Evolutionary conservation across 768 basidiomycete species (phyloP).

Genomic region (Omphalotus guepiniiformis): DNA sequence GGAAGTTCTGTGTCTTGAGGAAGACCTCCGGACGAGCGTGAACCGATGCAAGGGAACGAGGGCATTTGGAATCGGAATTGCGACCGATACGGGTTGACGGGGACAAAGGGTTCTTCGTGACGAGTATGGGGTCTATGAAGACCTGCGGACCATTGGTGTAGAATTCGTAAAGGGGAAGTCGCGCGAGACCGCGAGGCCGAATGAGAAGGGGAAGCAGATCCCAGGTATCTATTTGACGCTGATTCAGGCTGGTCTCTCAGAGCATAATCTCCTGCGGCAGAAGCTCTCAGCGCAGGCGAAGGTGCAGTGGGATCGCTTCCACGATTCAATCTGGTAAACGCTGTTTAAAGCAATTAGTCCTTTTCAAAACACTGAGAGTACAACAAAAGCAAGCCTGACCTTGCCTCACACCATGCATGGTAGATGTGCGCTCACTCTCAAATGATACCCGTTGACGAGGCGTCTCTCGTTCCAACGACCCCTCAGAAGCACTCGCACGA

Average conservation of each 20-base stretch:
- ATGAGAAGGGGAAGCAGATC: slow-evolving; percentile 45
- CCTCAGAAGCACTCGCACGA: slow-evolving; percentile 28
- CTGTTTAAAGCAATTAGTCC: slow-evolving; percentile 12
- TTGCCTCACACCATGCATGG: slow-evolving; percentile 35
- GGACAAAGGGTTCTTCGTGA: slow-evolving; percentile 52
- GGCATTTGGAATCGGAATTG: slow-evolving; percentile 18
- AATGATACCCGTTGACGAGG: slow-evolving; percentile 51
- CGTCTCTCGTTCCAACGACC: slow-evolving; percentile 36
- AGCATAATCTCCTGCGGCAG: slow-evolving; percentile 3
- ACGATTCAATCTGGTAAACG: slow-evolving; percentile 25
- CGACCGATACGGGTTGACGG: slow-evolving; percentile 48
- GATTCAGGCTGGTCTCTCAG: slow-evolving; percentile 21
- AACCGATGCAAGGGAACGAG: no score
- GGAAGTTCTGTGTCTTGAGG: background rate
- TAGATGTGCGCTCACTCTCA: slow-evolving; percentile 46
- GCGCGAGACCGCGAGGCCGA: slow-evolving; percentile 50
- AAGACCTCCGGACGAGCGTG: no score
- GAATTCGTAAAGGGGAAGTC: slow-evolving; percentile 55
- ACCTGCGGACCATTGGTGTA: slow-evolving; percentile 48
- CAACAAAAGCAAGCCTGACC: slow-evolving; percentile 26
- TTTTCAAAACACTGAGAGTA: no score
- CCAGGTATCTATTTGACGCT: slow-evolving; percentile 18
- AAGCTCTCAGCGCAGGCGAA: slow-evolving; percentile 30
- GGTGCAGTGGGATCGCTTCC: slow-evolving; percentile 31
- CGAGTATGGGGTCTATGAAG: slow-evolving; percentile 42